Percentiles rank a stretch among this genome's conserved stretches.
Conservation (phyloP, 805 yeast species). For the Candida verbasci region DNA sequence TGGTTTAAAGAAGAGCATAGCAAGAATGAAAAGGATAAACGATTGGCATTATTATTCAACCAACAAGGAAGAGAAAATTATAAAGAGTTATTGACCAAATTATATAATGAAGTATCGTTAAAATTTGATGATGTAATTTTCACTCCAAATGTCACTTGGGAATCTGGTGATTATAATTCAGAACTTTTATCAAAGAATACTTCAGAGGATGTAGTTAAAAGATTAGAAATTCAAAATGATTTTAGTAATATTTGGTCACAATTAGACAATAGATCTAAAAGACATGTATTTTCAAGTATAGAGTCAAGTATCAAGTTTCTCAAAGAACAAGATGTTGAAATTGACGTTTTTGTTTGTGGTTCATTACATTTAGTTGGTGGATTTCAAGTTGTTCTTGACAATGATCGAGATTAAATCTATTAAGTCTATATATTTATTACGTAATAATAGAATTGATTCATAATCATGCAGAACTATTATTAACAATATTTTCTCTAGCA, state of each 20-base stretch:
- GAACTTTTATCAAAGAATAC: slow-evolving; percentile 86
- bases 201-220: slow-evolving; percentile 71
- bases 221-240: slow-evolving; percentile 73
- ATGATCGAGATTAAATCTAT: slow-evolving; percentile 12
- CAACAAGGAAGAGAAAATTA: slow-evolving; percentile 90
- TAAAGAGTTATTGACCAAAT: slow-evolving; percentile 50
- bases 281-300: slow-evolving; percentile 63
- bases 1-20: slow-evolving; percentile 56
- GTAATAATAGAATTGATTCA: too few relatives aligned
- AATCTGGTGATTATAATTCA: slow-evolving; percentile 69
- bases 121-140: slow-evolving; percentile 75
- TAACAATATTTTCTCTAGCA: slow-evolving; percentile 40
- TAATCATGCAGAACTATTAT: slow-evolving; percentile 8
- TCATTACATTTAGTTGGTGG: slow-evolving; percentile 95
- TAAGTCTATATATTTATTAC: too few relatives aligned
- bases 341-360: slow-evolving; percentile 89
- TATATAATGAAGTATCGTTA: slow-evolving; percentile 43
- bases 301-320: slow-evolving; percentile 65
- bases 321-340: slow-evolving; percentile 19
- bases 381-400: slow-evolving; percentile 75
- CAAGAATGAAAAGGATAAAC: slow-evolving; percentile 15
- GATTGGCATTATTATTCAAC: slow-evolving; percentile 69
- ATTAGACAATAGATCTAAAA: slow-evolving; percentile 34
- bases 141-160: slow-evolving; percentile 90
- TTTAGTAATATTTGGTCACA: slow-evolving; percentile 67